Evolutionary conservation across 495 filamentous ascomycete species (phyloP).

Genomic region (Aspergillus ostianus): DNA sequence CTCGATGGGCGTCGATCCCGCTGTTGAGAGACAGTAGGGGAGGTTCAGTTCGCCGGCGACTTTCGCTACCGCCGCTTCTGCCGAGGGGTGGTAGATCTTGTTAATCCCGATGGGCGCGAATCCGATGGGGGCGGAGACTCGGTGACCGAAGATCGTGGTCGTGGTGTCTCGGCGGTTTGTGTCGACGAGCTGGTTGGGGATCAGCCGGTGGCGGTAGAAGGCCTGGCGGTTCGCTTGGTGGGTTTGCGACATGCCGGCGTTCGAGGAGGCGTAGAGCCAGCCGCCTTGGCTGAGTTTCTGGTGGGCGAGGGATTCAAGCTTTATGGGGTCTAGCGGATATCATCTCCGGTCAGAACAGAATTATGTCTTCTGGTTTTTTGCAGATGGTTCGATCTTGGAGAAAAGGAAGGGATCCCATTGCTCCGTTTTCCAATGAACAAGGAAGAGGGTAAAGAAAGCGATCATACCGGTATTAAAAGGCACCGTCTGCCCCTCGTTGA

Average conservation of each 20-base stretch:
- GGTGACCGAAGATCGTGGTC: constrained; percentile 61
- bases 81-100: constrained; percentile 58
- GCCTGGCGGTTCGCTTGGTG: constrained; percentile 66
- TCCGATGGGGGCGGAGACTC: constrained; percentile 56
- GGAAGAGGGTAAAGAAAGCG: not conserved
- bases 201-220: constrained; percentile 66
- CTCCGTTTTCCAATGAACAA: too few relatives aligned
- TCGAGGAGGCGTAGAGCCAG: constrained; percentile 62
- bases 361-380: too few relatives aligned
- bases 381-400: too few relatives aligned
- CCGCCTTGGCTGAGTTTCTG: constrained; percentile 48
- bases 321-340: too few relatives aligned
- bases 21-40: constrained; percentile 57
- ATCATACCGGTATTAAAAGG: constrained; percentile 55
- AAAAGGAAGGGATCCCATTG: too few relatives aligned
- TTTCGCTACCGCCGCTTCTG: constrained; percentile 57
- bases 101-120: constrained; percentile 69
- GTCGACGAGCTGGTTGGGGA: constrained; percentile 61
- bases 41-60: constrained; percentile 57
- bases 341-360: too few relatives aligned
- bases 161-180: constrained; percentile 57
- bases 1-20: constrained; percentile 58
- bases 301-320: constrained; percentile 58
- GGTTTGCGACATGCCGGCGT: constrained; percentile 63
- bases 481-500: constrained; percentile 53